phyloP scores from a whole-genome alignment of 768 basidiomycete species.

The Obba rivulosa region DNA sequence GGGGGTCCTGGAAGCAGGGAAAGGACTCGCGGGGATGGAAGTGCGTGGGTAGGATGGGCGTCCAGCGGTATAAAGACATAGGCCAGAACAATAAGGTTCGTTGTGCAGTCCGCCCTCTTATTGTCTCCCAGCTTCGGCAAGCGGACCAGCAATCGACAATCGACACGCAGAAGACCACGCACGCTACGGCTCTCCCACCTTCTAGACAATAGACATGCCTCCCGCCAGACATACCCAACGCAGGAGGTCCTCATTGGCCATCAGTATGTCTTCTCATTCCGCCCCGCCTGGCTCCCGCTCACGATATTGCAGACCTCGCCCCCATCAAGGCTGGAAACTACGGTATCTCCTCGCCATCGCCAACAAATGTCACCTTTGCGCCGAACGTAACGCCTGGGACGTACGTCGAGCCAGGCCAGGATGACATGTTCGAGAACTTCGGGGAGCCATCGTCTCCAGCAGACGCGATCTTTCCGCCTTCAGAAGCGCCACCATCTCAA shows the following conservation, averaged over 20 bases:
- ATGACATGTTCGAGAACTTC: conserved; percentile 16
- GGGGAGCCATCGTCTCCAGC: conserved; percentile 21
- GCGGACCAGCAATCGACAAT: neutral
- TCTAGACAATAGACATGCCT: conserved; percentile 28
- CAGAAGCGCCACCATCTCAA: conserved; percentile 33
- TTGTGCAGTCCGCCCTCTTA: neutral
- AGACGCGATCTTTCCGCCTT: conserved; percentile 50
- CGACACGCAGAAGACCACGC: conserved; percentile 9
- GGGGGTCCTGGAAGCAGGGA: neutral
- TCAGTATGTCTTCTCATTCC: conserved; percentile 21
- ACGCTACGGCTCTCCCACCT: conserved; percentile 6
- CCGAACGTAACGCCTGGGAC: conserved; percentile 56
- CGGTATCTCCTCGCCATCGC: conserved; percentile 36
- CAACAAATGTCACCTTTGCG: conserved; percentile 55
- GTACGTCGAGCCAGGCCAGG: conserved; percentile 34
- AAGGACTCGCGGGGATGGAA: neutral
- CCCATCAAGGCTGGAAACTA: conserved; percentile 52
- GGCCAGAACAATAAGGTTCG: neutral
- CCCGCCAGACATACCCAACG: conserved; percentile 30
- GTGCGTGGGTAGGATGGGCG: neutral
- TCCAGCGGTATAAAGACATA: neutral
- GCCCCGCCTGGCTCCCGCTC: neutral
- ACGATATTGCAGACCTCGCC: conserved; percentile 21
- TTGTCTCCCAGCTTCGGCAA: conserved; percentile 1
- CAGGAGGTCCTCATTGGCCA: conserved; percentile 36